Conservation (phyloP, 2,329 filamentous ascomycete species). For the Ophiocordyceps polyrhachis-furcata region DNA sequence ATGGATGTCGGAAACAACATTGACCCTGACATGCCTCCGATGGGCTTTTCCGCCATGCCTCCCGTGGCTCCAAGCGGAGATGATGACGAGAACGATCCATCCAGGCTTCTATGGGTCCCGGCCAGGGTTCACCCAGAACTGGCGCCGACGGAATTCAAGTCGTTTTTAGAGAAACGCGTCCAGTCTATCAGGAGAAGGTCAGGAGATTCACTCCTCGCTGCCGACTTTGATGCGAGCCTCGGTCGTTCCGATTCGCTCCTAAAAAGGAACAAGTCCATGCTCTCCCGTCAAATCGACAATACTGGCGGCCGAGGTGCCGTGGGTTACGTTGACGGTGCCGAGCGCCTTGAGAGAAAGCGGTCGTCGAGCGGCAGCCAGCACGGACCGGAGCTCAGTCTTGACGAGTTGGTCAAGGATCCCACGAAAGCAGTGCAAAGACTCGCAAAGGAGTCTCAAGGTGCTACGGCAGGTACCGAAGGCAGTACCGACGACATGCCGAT, state of each 20-base stretch:
- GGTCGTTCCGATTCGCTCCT: constrained; percentile 42
- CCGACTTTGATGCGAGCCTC: constrained; percentile 30
- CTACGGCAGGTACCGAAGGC: constrained; percentile 22
- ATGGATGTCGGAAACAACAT: constrained; percentile 70
- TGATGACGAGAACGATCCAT: constrained; percentile 74
- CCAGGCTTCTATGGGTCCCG: constrained; percentile 86
- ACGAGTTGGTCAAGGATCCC: constrained; percentile 68
- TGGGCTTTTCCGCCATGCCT: constrained; percentile 49
- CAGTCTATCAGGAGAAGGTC: constrained; percentile 77
- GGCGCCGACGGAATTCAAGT: constrained; percentile 90
- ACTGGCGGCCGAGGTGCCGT: constrained; percentile 36
- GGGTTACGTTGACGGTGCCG: constrained; percentile 68
- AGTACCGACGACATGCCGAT: constrained; percentile 64
- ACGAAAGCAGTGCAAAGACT: constrained; percentile 52
- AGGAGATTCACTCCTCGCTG: constrained; percentile 46
- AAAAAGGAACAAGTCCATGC: constrained; percentile 82
- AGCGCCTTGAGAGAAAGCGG: constrained; percentile 54
- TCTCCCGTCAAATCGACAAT: constrained; percentile 78
- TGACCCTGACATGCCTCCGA: constrained; percentile 57
- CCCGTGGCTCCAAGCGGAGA: constrained; percentile 51
- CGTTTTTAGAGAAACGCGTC: constrained; percentile 83
- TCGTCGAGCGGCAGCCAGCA: constrained; percentile 32
- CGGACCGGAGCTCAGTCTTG: constrained; percentile 48
- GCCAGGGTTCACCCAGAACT: constrained; percentile 87
- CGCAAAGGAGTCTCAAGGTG: constrained; percentile 33